Conservation (phyloP, 2,329 filamentous ascomycete species). For the Claviceps fusiformis region DNA sequence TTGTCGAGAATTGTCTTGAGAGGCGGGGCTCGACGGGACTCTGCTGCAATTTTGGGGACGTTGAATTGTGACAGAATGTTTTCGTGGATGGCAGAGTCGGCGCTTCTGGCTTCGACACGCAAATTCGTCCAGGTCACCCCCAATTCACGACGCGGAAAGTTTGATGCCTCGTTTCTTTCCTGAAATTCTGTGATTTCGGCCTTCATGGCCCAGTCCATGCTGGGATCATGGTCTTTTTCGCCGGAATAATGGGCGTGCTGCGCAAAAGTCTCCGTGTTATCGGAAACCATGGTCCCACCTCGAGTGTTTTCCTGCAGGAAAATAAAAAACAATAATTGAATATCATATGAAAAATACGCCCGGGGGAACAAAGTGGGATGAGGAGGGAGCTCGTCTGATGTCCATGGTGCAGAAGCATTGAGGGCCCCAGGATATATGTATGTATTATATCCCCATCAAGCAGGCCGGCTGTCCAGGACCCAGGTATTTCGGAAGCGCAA, state of each 20-base stretch:
- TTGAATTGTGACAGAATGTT: constrained; percentile 48
- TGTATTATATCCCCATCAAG: not conserved
- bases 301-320: not conserved
- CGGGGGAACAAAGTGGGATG: not conserved
- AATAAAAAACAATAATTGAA: not conserved
- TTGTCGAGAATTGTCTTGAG: constrained; percentile 51
- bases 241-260: constrained; percentile 9
- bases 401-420: not conserved
- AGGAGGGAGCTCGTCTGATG: not conserved
- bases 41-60: constrained; percentile 37
- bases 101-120: constrained; percentile 46
- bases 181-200: constrained; percentile 30
- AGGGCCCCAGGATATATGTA: not conserved
- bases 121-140: constrained; percentile 54
- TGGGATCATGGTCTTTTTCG: constrained; percentile 6
- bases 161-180: constrained; percentile 29
- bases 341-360: not conserved
- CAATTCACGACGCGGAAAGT: constrained; percentile 34
- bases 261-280: constrained; percentile 13
- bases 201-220: constrained; percentile 32
- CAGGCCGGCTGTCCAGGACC: not conserved
- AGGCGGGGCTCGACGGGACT: constrained; percentile 40
- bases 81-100: constrained; percentile 52
- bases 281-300: constrained; percentile 14
- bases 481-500: not conserved